A percentile compares a stretch with the other conserved stretches of the same genome.
phyloP scores from a whole-genome alignment of 306 rosid genomes.

The Herpetospermum pedunculosum region DNA sequence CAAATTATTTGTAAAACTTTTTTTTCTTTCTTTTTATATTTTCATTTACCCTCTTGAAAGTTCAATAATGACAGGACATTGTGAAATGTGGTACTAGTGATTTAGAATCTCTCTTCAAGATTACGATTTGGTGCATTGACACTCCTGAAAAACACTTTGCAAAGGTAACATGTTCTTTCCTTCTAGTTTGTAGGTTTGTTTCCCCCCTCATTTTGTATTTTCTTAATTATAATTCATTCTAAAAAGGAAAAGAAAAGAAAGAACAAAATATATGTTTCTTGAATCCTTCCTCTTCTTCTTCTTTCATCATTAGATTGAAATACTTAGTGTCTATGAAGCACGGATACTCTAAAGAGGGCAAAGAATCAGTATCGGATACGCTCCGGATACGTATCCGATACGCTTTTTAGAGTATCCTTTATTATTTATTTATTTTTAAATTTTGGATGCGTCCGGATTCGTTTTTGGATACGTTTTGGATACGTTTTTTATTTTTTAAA shows the following conservation, averaged over 20 bases:
- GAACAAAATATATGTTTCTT: neutral
- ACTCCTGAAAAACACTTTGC: slow-evolving; percentile 85
- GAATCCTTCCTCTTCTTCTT: neutral
- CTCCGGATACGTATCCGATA: too few species aligned
- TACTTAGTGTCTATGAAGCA: too few species aligned
- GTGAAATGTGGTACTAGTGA: slow-evolving; percentile 41
- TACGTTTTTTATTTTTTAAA: too few species aligned
- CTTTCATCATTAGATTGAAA: neutral
- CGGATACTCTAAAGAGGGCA: too few species aligned
- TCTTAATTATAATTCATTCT: neutral
- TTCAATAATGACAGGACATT: slow-evolving; percentile 35
- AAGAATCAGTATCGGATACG: too few species aligned
- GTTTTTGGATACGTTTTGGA: too few species aligned
- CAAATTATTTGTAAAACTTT: neutral
- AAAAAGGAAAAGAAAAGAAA: neutral
- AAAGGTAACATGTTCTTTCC: slow-evolving; percentile 32
- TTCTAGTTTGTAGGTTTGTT: neutral
- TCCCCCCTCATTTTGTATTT: neutral
- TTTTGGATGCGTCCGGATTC: too few species aligned
- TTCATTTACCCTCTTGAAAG: neutral
- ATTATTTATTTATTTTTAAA: too few species aligned
- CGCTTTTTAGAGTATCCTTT: too few species aligned
- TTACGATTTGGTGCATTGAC: slow-evolving; percentile 48
- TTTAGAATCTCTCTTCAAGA: slow-evolving; percentile 36
- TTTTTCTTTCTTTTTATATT: neutral